phyloP scores from a whole-genome alignment of 768 basidiomycete species.

The Crassisporium funariophilum region DNA sequence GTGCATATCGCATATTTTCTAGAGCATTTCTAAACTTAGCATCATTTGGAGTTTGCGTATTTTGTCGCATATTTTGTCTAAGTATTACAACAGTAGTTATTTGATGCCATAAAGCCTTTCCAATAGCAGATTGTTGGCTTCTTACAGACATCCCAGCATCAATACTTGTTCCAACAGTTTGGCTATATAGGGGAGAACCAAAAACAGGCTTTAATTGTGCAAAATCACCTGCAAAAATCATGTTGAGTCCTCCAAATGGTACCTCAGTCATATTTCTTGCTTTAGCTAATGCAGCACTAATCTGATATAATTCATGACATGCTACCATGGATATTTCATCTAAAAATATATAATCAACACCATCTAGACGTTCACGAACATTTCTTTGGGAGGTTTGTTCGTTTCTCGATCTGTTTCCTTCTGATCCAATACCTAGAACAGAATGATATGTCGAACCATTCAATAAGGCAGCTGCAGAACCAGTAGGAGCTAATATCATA shows the following conservation, averaged over 20 bases:
- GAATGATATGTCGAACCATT: slow-evolving; percentile 40
- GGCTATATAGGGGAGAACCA: slow-evolving; percentile 13
- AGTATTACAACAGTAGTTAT: slow-evolving; percentile 35
- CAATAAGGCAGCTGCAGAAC: slow-evolving; percentile 31
- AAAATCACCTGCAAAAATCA: slow-evolving; percentile 49
- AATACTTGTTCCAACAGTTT: no score
- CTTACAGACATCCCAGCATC: no score
- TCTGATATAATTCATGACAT: slow-evolving; percentile 29
- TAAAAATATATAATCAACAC: slow-evolving; percentile 40
- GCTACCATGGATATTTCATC: slow-evolving; percentile 47
- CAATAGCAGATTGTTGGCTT: no score
- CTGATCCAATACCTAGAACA: slow-evolving; percentile 32
- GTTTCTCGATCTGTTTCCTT: neutral
- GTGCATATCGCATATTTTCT: slow-evolving; percentile 30
- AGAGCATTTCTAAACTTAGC: slow-evolving; percentile 27
- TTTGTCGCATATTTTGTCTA: slow-evolving; percentile 34
- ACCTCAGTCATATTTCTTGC: slow-evolving; percentile 13
- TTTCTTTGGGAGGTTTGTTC: slow-evolving; percentile 9
- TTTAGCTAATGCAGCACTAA: slow-evolving; percentile 24
- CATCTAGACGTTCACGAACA: slow-evolving; percentile 15
- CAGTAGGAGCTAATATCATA: slow-evolving; percentile 33
- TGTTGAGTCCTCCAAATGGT: slow-evolving; percentile 37
- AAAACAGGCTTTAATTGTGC: slow-evolving; percentile 38
- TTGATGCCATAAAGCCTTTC: no score
- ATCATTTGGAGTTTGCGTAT: slow-evolving; percentile 23